These are phyloP conservation scores for Neoarthrinium moseri DNA, from an alignment of 2,329 filamentous ascomycete species.

Conservation along the genomic window DNA sequence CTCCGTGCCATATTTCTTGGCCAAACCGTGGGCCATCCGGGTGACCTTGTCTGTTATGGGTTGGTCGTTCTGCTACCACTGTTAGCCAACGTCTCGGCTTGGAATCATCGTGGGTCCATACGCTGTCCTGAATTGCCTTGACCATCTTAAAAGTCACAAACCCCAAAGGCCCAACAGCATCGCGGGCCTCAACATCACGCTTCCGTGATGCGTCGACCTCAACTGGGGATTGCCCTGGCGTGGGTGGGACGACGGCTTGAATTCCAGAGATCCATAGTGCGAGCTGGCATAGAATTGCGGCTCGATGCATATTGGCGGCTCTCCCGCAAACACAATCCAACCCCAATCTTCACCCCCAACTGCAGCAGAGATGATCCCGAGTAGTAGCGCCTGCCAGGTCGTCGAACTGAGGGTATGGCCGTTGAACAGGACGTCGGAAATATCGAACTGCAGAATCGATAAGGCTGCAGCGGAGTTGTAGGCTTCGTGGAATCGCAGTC, in stretches of 20 bases:
- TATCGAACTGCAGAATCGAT: too few relatives aligned
- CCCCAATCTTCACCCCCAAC: conserved; percentile 13
- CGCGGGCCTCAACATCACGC: conserved; percentile 7
- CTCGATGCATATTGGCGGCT: conserved; percentile 24
- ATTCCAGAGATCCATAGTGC: conserved; percentile 45
- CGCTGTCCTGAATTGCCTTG: conserved; percentile 33
- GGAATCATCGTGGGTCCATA: conserved; percentile 10
- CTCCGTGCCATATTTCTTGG: conserved; percentile 36
- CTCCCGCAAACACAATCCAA: conserved; percentile 4
- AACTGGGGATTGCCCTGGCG: conserved; percentile 23
- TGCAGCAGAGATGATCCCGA: background rate
- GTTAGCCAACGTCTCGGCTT: conserved; percentile 14
- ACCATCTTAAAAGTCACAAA: conserved; percentile 41
- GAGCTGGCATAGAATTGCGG: conserved; percentile 39
- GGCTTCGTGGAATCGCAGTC: conserved; percentile 15
- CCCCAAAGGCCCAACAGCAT: conserved; percentile 11
- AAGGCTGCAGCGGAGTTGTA: background rate
- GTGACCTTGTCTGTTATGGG: conserved; percentile 34
- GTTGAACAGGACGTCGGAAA: background rate
- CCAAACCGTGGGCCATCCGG: conserved; percentile 35
- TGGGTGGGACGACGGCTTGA: conserved; percentile 48
- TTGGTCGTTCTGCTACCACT: conserved; percentile 27
- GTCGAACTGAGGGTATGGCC: too few relatives aligned
- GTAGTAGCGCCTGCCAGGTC: too few relatives aligned
- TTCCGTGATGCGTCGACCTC: conserved; percentile 11